Evolutionary conservation across 345 rosid genomes (phyloP).

Genomic region (Luvunga scandens): DNA sequence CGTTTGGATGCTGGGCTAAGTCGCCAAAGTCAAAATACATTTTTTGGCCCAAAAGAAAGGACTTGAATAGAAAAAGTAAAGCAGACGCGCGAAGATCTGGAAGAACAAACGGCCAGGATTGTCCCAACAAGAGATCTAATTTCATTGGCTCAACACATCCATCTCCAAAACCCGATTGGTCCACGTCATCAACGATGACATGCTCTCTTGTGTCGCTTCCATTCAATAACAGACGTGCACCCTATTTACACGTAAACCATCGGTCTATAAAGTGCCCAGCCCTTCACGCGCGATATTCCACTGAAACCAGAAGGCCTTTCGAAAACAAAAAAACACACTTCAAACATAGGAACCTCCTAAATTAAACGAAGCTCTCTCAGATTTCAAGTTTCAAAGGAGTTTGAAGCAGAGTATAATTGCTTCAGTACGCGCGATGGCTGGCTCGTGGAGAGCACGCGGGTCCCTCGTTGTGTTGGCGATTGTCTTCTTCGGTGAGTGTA

Average conservation of each 20-base stretch:
- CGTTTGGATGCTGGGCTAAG: too few relatives aligned
- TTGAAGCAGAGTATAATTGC: background rate
- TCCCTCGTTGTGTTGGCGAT: constrained; percentile 44
- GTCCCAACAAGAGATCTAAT: constrained; percentile 41
- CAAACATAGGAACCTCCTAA: background rate
- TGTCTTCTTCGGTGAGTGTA: constrained; percentile 52
- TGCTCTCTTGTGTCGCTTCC: constrained; percentile 19
- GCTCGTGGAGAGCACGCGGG: constrained; percentile 56
- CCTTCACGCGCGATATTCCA: background rate
- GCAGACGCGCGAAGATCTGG: constrained; percentile 15
- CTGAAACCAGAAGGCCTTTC: background rate
- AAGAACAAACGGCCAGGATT: constrained; percentile 37
- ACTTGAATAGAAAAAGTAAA: constrained; percentile 6
- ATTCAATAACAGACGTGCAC: background rate
- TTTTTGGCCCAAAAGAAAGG: background rate
- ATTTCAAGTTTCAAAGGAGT: too few relatives aligned
- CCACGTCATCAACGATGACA: constrained; percentile 59
- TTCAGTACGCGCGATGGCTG: constrained; percentile 36
- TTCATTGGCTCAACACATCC: constrained; percentile 28
- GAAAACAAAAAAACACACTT: background rate
- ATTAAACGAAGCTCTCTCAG: background rate
- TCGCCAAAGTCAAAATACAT: too few relatives aligned
- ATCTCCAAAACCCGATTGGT: constrained; percentile 35
- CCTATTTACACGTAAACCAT: background rate
- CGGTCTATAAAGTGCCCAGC: background rate